Base-by-base conservation (phyloP, 768 basidiomycete species). In the Inosperma sp. region DNA sequence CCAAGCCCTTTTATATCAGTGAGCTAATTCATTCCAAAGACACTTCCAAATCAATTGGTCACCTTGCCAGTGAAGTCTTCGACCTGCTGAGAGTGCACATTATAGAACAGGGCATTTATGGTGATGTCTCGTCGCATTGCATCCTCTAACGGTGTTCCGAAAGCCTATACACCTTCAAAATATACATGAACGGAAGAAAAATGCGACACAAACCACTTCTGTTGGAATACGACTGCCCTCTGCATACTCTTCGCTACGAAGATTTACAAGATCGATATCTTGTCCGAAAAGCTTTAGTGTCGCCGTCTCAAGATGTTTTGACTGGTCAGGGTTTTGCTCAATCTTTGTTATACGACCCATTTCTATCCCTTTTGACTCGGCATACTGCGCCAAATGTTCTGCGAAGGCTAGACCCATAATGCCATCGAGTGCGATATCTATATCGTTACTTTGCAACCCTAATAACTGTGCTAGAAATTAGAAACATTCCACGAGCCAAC, bases 241-340 rank as follows among this genome's bases (percentile, higher is more conserved):
- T 0, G 91, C 83, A 69, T 99, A 99, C 55, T 86, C 89, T 67
- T 99, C 96, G 55, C 85, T 89, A 55, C 96, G 73, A 49, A 98
- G 71, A 62, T 97, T 97, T 3, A 98, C 96, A 55, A 96, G 83
- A 66, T 99, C 96, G 40, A 98, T 73, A 51, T 93, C 90, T 39
- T 88, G 69, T 2, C 79, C 93, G 48, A 90, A 73, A 27, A 98
- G 70, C 35, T 80, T 82, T 31, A 92, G 84, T 34, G 85, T 85
- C 2, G 94, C 94, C 1, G 96, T 97, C 69, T 98, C 95, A 25
- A 99, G 78, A 68, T 99, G 96, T 64, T 99, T 99, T 26, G 91
- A 94, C 70, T 98, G 95, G 34, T 93, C 93, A 0, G 96, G 95
- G 63, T 98, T 98, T 53, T 84, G 83, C 51, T 89, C 90, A 52